A percentile compares a stretch with the other conserved stretches of the same genome.
Evolutionary conservation across 176 grass and related monocot species (phyloP).

Genomic region (Poa pratensis): DNA sequence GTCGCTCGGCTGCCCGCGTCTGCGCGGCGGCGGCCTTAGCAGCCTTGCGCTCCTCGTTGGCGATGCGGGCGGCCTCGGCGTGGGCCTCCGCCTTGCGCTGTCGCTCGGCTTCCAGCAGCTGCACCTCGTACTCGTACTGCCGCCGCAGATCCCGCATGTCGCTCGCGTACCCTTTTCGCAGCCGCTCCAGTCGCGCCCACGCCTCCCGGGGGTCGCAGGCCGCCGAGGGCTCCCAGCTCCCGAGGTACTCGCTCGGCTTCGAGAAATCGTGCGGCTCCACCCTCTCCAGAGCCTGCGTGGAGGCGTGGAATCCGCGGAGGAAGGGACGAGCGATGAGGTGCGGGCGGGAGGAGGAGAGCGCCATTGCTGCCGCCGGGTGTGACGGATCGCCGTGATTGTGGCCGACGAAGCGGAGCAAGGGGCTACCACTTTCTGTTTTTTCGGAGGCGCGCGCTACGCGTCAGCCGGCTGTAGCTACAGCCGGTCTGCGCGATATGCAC

Average conservation of each 20-base stretch:
- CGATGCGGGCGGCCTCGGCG: constrained; percentile 59
- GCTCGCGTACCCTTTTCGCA: constrained; percentile 64
- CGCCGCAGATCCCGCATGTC: constrained; percentile 61
- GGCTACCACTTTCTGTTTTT: too few species aligned
- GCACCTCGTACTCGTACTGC: constrained; percentile 75
- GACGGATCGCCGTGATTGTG: background rate
- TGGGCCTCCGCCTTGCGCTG: constrained; percentile 71
- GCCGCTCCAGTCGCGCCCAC: constrained; percentile 54
- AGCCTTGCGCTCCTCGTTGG: constrained; percentile 78
- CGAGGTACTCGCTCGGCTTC: constrained; percentile 56
- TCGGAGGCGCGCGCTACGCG: too few species aligned
- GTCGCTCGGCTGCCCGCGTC: constrained; percentile 69
- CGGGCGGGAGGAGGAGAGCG: background rate
- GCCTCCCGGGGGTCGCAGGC: constrained; percentile 56
- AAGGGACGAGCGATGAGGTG: background rate
- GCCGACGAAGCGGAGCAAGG: background rate
- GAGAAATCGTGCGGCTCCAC: constrained; percentile 55
- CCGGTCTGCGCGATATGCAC: too few species aligned
- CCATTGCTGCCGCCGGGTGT: background rate
- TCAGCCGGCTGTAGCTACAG: too few species aligned
- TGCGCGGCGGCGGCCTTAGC: constrained; percentile 68
- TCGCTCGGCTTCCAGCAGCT: constrained; percentile 67
- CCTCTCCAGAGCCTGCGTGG: constrained; percentile 23
- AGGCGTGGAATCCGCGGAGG: constrained; percentile 33
- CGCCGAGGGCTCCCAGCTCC: constrained; percentile 60